Percentiles rank a stretch among this genome's conserved stretches.
Evolutionary conservation across 2,329 filamentous ascomycete genomes (phyloP).

Genomic region (Graphiopsis chlorocephala): DNA sequence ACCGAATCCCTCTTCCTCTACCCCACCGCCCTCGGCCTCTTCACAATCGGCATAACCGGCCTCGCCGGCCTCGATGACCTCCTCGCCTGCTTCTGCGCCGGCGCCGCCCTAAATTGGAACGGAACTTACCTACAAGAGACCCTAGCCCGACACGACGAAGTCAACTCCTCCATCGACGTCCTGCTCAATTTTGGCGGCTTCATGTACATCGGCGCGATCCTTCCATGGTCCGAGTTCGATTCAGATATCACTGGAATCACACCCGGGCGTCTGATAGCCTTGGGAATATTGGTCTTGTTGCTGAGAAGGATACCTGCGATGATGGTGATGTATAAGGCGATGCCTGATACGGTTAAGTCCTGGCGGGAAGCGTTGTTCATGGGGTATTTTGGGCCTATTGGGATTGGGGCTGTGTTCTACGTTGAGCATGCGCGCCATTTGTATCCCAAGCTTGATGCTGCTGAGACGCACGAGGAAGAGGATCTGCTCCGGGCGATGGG

Average conservation of each 20-base stretch:
- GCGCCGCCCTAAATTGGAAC: constrained; percentile 83
- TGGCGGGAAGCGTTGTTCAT: constrained; percentile 74
- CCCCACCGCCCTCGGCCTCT: constrained; percentile 74
- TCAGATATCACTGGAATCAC: constrained; percentile 62
- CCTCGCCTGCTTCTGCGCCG: constrained; percentile 82
- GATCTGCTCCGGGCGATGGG: constrained; percentile 62
- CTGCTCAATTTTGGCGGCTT: constrained; percentile 81
- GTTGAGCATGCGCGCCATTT: constrained; percentile 76
- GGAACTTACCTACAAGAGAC: constrained; percentile 88
- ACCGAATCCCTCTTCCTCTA: constrained; percentile 78
- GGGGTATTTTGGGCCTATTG: constrained; percentile 86
- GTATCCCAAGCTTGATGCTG: constrained; percentile 54
- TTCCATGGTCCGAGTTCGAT: constrained; percentile 70
- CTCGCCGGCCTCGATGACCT: constrained; percentile 83
- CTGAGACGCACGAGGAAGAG: constrained; percentile 62
- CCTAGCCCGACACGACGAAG: constrained; percentile 66
- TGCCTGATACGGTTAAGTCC: constrained; percentile 56
- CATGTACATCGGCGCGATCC: constrained; percentile 80
- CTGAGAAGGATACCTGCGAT: constrained; percentile 73
- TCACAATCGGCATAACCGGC: constrained; percentile 78
- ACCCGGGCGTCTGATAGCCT: constrained; percentile 65
- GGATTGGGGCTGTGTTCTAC: constrained; percentile 86
- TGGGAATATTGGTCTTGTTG: constrained; percentile 71
- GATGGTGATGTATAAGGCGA: constrained; percentile 66
- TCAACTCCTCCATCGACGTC: constrained; percentile 89